Base-by-base conservation (phyloP, 2,329 filamentous ascomycete genomes). In the Phyllosticta citriasiana region DNA sequence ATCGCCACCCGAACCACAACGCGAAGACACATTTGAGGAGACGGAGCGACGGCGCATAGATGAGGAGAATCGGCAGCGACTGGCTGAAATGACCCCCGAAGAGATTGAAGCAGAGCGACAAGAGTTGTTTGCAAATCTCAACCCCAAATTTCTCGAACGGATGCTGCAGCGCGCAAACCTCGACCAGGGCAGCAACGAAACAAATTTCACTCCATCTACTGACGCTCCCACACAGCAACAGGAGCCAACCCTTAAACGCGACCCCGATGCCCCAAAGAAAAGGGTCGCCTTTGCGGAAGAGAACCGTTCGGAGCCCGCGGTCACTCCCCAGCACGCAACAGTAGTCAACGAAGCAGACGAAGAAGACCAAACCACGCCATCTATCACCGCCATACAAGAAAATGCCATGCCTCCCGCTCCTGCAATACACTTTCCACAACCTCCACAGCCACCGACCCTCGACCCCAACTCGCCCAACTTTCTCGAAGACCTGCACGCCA, bases 401-500 rank as follows among this genome's bases (percentile, higher is more conserved):
- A 52, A 25, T 33, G 33, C 33, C 14, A n/a, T 56, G 4, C 61
- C 61, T 3, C 40, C 61, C 9, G 53, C 61, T 25, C 65, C 70
- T 63, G 70, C 68, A 63, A 73, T 79, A 14, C 88, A 89, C 75
- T 90, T 87, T 73, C 87, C 86, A 69, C 78, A 62, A 65, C 76
- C 66, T 65, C 76, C 67, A 40, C 79, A 72, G 67, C 79, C 81
- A 2, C 88, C 88, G 10, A 87, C 91, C 63, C 87, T 97, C 65
- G 90, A 97, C 72, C 91, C 92, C 0, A 79, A 84, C 47, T 89
- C 92, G 63, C 87, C 89, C 0, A 81, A 90, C 69, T 97, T 97
- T 77, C 85, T 97, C 62, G 76, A 84, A 55, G 87, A 89, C 61
- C 84, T 99, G 5, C 92, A 96, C 79, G 77, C 85, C 24, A 96